Evolutionary conservation across 805 yeast species (phyloP).

Genomic region (Candida nanaspora): DNA sequence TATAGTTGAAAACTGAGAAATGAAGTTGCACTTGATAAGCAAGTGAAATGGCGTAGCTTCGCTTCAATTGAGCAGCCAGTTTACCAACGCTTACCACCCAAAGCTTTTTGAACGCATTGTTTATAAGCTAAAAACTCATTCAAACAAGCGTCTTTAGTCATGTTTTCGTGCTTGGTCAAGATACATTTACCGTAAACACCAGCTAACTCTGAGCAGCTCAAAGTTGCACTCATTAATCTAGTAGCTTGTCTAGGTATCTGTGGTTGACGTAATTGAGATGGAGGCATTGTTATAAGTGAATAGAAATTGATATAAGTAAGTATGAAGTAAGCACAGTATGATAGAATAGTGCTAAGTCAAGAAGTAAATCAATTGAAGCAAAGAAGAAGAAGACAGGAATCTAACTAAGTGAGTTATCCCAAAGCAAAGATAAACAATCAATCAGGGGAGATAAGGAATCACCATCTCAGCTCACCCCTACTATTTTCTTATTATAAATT

Average conservation of each 20-base stretch:
- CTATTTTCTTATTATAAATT: too few relatives aligned
- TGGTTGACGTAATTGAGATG: conserved; percentile 8
- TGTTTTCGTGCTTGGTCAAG: conserved; percentile 39
- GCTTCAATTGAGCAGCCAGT: too few relatives aligned
- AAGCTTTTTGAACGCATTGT: conserved; percentile 35
- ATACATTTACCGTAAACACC: conserved; percentile 50
- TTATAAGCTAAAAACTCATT: conserved; percentile 43
- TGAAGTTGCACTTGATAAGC: too few relatives aligned
- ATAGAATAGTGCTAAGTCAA: too few relatives aligned
- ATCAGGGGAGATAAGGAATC: not conserved
- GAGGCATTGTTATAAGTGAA: conserved; percentile 1
- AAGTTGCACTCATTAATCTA: conserved; percentile 23
- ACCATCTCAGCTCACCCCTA: too few relatives aligned
- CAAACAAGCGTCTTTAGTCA: conserved; percentile 45
- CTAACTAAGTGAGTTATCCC: too few relatives aligned
- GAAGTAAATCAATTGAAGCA: not conserved
- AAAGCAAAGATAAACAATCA: not conserved
- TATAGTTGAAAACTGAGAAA: too few relatives aligned
- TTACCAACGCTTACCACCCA: conserved; percentile 27
- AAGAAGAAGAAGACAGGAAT: not conserved
- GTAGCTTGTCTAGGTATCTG: conserved; percentile 24
- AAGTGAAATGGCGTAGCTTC: too few relatives aligned
- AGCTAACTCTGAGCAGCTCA: conserved; percentile 22
- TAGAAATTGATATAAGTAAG: too few relatives aligned
- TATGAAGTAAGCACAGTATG: not conserved